A percentile compares a stretch with the other conserved stretches of the same genome.
These are phyloP conservation scores for Tuber microsphaerosporum DNA, from an alignment of 495 filamentous ascomycete species.

Conservation along the genomic window DNA sequence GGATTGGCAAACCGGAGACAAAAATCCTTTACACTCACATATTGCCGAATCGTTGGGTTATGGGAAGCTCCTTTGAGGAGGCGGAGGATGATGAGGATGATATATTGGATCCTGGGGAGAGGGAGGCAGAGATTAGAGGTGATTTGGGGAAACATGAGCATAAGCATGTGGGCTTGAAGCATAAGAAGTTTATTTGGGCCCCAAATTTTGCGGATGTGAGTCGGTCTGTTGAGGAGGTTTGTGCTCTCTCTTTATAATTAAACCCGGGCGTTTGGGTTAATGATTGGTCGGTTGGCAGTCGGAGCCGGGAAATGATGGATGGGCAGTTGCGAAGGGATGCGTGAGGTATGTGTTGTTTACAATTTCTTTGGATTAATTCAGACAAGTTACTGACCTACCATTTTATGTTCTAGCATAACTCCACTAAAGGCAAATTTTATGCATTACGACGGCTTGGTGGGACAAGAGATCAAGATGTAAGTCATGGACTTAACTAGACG, in stretches of 20 bases:
- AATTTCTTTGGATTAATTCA: background rate
- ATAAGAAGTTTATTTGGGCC: slow-evolving; percentile 87
- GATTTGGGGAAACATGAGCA: slow-evolving; percentile 43
- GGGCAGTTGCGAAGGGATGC: slow-evolving; percentile 80
- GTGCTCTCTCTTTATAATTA: background rate
- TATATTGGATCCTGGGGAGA: slow-evolving; percentile 50
- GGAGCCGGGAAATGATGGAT: slow-evolving; percentile 83
- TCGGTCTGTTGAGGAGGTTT: slow-evolving; percentile 63
- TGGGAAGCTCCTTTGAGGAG: slow-evolving; percentile 77
- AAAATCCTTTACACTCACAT: slow-evolving; percentile 73
- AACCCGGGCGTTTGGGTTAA: background rate
- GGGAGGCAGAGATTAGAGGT: slow-evolving; percentile 62
- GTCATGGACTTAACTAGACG: slow-evolving; percentile 40
- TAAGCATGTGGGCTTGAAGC: slow-evolving; percentile 22
- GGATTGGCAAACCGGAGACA: slow-evolving; percentile 49
- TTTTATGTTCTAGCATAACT: slow-evolving; percentile 58
- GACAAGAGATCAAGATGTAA: slow-evolving; percentile 82
- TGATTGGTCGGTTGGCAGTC: slow-evolving; percentile 40
- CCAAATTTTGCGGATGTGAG: slow-evolving; percentile 81
- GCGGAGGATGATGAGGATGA: slow-evolving; percentile 56
- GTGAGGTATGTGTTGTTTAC: slow-evolving; percentile 59
- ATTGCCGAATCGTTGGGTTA: slow-evolving; percentile 79
- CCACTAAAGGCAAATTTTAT: slow-evolving; percentile 88
- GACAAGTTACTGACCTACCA: background rate
- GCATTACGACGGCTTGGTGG: slow-evolving; percentile 57